phyloP scores from a whole-genome alignment of 2,329 filamentous ascomycete species.

The Polytolypa hystricis region DNA sequence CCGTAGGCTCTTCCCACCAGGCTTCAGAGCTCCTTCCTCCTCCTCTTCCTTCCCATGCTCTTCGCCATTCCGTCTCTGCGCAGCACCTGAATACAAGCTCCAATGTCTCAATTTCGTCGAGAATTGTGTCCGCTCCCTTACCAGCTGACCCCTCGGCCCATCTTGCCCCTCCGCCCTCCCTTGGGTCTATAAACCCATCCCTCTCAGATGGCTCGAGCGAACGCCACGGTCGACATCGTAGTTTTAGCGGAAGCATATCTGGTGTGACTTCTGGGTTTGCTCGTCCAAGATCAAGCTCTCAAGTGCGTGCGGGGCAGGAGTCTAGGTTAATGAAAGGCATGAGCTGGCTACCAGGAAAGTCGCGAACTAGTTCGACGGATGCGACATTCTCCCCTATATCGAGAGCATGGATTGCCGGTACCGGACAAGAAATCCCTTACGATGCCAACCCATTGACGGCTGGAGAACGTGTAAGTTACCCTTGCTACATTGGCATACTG shows the following conservation, averaged over 20 bases:
- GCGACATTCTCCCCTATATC: constrained; percentile 16
- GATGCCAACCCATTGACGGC: constrained; percentile 40
- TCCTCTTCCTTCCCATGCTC: neutral
- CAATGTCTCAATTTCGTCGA: constrained; percentile 1
- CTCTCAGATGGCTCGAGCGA: constrained; percentile 23
- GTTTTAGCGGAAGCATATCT: constrained; percentile 22
- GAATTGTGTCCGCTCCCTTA: constrained; percentile 12
- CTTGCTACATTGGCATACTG: neutral
- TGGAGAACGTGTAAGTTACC: constrained; percentile 39
- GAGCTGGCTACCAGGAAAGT: constrained; percentile 36
- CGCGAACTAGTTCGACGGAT: constrained; percentile 23
- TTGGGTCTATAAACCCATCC: constrained; percentile 27
- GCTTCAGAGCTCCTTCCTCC: too few relatives aligned
- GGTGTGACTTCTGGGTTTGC: constrained; percentile 24
- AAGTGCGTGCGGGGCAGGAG: constrained; percentile 20
- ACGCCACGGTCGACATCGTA: constrained; percentile 28
- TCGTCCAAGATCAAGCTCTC: constrained; percentile 23
- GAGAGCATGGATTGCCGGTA: constrained; percentile 48
- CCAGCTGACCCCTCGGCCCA: constrained; percentile 15
- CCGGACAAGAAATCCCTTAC: constrained; percentile 46
- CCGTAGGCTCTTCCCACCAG: neutral
- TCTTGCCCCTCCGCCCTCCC: constrained; percentile 31
- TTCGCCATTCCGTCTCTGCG: constrained; percentile 10
- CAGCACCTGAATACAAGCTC: constrained; percentile 9
- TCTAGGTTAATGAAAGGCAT: constrained; percentile 23